Evolutionary conservation across 148 eudicot species (phyloP).

Genomic region (Spergularia marina): DNA sequence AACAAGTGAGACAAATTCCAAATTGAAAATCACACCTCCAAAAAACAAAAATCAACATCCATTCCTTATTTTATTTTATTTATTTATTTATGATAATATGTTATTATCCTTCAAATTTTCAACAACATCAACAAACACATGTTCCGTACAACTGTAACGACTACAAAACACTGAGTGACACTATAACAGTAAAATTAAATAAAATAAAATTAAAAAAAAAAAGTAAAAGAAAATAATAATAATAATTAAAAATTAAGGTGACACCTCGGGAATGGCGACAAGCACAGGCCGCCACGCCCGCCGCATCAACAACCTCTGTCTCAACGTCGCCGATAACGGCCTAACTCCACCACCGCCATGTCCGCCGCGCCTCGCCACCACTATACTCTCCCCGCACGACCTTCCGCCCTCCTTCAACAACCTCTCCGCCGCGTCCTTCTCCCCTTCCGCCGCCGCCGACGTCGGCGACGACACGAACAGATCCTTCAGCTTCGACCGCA

Average conservation of each 20-base stretch:
- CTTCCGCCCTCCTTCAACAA: constrained; percentile 14
- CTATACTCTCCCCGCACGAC: constrained; percentile 16
- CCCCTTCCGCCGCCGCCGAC: constrained; percentile 28
- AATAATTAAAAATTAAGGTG: not conserved
- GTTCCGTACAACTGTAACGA: not conserved
- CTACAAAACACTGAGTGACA: too few relatives aligned
- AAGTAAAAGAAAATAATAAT: too few relatives aligned
- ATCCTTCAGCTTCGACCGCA: constrained; percentile 66
- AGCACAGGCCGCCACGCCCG: constrained; percentile 86
- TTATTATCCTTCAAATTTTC: too few relatives aligned
- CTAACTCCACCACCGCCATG: constrained; percentile 29
- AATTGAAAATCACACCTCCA: not conserved
- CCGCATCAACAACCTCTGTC: constrained; percentile 75
- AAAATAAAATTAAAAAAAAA: too few relatives aligned
- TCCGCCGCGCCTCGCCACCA: constrained; percentile 25
- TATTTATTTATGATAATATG: too few relatives aligned
- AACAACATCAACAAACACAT: not conserved
- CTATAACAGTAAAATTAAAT: too few relatives aligned
- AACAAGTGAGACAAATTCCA: constrained; percentile 25
- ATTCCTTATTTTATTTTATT: too few relatives aligned
- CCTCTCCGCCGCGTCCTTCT: constrained; percentile 19
- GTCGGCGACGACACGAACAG: constrained; percentile 61
- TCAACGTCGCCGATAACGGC: constrained; percentile 66
- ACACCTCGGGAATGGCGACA: constrained; percentile 70
- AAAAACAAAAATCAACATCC: too few relatives aligned